Percentiles rank a stretch among this genome's conserved stretches.
phyloP scores from a whole-genome alignment of 2,329 filamentous ascomycete genomes.

The Penicillium brevicompactum region DNA sequence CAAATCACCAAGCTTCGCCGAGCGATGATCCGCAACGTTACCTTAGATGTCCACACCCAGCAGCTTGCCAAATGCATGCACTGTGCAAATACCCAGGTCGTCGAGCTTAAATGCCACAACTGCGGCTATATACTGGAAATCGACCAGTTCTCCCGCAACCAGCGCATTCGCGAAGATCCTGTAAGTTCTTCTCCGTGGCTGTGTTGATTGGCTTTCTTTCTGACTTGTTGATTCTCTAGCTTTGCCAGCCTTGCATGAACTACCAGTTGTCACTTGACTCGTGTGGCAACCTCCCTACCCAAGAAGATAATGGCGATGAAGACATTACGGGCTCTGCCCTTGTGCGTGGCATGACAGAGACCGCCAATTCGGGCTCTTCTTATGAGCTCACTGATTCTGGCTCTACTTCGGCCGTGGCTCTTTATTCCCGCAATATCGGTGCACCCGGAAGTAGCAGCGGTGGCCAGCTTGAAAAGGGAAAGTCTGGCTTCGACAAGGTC shows the following conservation, averaged over 20 bases:
- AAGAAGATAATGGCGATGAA: background rate
- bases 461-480: background rate
- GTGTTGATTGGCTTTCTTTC: background rate
- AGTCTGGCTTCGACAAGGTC: background rate
- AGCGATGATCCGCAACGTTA: background rate
- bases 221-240: background rate
- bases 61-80: constrained; percentile 6
- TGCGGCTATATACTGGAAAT: constrained; percentile 7
- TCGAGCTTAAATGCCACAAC: constrained; percentile 2
- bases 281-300: background rate
- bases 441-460: background rate
- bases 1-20: constrained; percentile 6
- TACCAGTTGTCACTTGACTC: constrained; percentile 9
- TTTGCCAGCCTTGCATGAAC: constrained; percentile 13
- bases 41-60: background rate
- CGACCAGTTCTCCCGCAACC: constrained; percentile 6
- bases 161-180: constrained; percentile 4
- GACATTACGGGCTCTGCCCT: background rate
- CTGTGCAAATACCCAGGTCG: background rate
- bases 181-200: background rate
- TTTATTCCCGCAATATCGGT: background rate
- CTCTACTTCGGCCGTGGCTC: background rate
- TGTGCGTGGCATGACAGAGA: too few species aligned
- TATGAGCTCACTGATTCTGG: background rate
- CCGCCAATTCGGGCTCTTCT: too few species aligned